A percentile compares a stretch with the other conserved stretches of the same genome.
Evolutionary conservation across 768 basidiomycete genomes (phyloP).

Genomic region (Hygrophoropsis aurantiaca): DNA sequence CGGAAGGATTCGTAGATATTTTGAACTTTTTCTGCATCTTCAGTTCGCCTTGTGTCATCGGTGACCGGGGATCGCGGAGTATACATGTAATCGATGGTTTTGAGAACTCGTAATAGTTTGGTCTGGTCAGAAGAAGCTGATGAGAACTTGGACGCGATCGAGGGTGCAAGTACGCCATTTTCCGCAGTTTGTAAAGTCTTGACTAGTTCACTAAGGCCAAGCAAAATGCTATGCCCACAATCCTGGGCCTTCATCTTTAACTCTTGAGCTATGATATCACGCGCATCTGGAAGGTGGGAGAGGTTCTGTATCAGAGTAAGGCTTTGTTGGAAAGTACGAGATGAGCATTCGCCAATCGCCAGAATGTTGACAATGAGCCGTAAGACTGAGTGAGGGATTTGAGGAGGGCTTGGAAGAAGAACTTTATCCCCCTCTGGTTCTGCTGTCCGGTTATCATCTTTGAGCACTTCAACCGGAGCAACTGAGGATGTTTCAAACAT

Average conservation of each 20-base stretch:
- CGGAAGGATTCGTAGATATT: constrained; percentile 89
- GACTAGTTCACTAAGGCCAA: constrained; percentile 78
- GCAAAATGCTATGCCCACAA: constrained; percentile 72
- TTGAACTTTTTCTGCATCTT: constrained; percentile 80
- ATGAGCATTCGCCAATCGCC: constrained; percentile 96
- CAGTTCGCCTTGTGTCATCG: constrained; percentile 37
- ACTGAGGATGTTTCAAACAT: no score
- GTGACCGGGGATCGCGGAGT: constrained; percentile 52
- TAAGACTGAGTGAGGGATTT: constrained; percentile 81
- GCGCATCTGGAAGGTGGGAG: constrained; percentile 83
- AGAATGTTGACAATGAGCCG: constrained; percentile 94
- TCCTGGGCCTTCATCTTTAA: constrained; percentile 84
- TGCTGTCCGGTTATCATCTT: constrained; percentile 15
- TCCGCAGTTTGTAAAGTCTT: constrained; percentile 56
- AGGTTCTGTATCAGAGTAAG: constrained; percentile 90
- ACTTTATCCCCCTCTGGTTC: constrained; percentile 38
- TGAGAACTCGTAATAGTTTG: constrained; percentile 92
- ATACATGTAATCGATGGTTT: constrained; percentile 98
- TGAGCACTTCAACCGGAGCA: constrained; percentile 16
- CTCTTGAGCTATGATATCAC: constrained; percentile 88
- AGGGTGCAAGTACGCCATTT: constrained; percentile 57
- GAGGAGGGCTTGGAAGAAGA: constrained; percentile 74
- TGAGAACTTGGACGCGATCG: constrained; percentile 87
- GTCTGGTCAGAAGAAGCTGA: constrained; percentile 93
- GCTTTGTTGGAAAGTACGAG: constrained; percentile 93